These are phyloP conservation scores for Kondoa malvinella DNA, from an alignment of 768 basidiomycete species.

Conservation along the genomic window DNA sequence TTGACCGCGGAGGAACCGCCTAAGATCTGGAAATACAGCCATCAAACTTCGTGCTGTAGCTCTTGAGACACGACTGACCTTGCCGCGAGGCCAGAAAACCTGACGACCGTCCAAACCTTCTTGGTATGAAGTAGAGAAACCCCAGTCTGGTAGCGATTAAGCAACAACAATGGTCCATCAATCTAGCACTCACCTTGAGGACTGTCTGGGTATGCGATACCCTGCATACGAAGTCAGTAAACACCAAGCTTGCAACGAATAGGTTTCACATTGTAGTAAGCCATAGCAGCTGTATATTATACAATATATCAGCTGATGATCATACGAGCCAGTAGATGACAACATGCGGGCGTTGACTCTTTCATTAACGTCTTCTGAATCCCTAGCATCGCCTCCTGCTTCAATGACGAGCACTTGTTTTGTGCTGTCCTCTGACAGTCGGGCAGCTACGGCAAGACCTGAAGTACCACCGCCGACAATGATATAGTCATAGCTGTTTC, in stretches of 20 bases:
- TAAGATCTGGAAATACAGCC: no score
- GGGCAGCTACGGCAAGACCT: constrained; percentile 30
- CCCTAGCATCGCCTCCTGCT: constrained; percentile 27
- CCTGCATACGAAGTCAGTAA: no score
- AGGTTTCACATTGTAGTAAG: constrained; percentile 18
- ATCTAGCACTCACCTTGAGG: no score
- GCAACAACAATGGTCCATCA: constrained; percentile 13
- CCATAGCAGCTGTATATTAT: constrained; percentile 19
- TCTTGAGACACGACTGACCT: no score
- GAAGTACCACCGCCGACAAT: constrained; percentile 26
- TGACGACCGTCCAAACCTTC: constrained; percentile 14
- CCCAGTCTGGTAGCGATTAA: constrained; percentile 25
- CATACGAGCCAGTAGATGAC: no score
- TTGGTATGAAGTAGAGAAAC: constrained; percentile 24
- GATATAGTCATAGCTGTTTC: constrained; percentile 12
- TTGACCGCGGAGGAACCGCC: constrained; percentile 29
- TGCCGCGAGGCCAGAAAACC: constrained; percentile 28
- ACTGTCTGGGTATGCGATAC: no score
- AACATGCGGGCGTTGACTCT: constrained; percentile 18
- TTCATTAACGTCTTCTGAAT: constrained; percentile 19
- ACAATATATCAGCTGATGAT: no score
- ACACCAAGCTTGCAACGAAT: no score
- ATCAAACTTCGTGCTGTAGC: no score
- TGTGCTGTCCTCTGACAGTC: constrained; percentile 26
- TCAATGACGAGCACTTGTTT: constrained; percentile 28